A percentile compares a stretch with the other conserved stretches of the same genome.
These are phyloP conservation scores for Scedosporium minutisporum DNA, from an alignment of 2,329 filamentous ascomycete genomes.

Conservation along the genomic window DNA sequence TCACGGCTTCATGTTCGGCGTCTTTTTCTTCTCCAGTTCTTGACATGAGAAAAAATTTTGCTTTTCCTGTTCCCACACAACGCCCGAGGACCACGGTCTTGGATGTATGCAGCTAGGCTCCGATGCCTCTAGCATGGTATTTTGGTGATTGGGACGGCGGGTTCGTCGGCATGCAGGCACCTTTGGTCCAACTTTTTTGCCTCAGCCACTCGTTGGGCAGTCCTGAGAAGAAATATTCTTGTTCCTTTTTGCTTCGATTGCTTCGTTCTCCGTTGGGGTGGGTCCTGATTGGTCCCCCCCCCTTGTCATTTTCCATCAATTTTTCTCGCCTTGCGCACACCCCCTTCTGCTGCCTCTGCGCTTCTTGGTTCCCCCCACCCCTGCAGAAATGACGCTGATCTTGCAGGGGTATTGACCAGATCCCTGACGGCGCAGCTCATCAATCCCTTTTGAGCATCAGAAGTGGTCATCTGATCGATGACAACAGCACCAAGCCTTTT, in stretches of 20 bases:
- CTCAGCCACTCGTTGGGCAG: too few species aligned
- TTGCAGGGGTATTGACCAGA: background rate
- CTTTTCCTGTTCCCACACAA: background rate
- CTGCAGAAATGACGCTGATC: background rate
- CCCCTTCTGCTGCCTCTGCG: background rate
- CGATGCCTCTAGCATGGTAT: background rate
- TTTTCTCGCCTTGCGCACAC: background rate
- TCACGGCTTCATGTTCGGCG: background rate
- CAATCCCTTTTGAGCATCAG: constrained; percentile 1
- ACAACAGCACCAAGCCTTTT: background rate
- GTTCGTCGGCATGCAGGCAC: background rate
- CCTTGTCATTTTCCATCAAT: background rate
- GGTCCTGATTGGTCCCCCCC: background rate
- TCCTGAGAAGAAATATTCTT: background rate
- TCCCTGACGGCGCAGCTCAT: background rate
- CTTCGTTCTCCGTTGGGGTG: constrained; percentile 1
- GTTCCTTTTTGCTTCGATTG: background rate
- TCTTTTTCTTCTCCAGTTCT: background rate
- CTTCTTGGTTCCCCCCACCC: background rate
- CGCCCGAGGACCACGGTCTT: too few species aligned
- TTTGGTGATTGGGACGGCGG: background rate
- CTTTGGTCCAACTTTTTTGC: too few species aligned
- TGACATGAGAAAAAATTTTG: background rate
- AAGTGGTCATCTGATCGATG: constrained; percentile 5
- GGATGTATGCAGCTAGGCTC: too few species aligned